A percentile compares a stretch with the other conserved stretches of the same genome.
These are phyloP conservation scores for Linum trigynum DNA, from an alignment of 345 rosid species.

Conservation along the genomic window DNA sequence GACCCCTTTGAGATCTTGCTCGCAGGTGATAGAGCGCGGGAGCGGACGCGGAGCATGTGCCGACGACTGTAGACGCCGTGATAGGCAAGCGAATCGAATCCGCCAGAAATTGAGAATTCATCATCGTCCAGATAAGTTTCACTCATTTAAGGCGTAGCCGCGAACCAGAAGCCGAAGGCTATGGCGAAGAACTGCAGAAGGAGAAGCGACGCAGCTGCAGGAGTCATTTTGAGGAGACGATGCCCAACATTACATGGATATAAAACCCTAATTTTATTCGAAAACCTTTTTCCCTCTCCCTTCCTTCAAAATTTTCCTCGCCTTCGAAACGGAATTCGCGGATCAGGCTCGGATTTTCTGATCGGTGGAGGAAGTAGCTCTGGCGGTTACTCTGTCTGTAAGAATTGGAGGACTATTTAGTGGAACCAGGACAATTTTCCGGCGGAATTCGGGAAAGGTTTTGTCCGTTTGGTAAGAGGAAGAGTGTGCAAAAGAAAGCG, in stretches of 20 bases:
- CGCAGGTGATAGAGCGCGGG: slow-evolving; percentile 45
- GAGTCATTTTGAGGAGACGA: slow-evolving; percentile 19
- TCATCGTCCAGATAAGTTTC: slow-evolving; percentile 15
- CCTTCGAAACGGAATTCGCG: not conserved
- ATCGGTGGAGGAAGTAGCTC: not conserved
- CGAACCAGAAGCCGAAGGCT: slow-evolving; percentile 1
- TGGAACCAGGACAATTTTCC: not conserved
- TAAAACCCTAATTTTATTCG: not conserved
- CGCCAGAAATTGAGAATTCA: slow-evolving; percentile 26
- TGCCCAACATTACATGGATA: slow-evolving; percentile 15
- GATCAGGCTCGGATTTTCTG: not conserved
- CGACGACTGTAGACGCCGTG: slow-evolving; percentile 48
- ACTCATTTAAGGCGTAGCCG: slow-evolving; percentile 8
- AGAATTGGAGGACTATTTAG: not conserved
- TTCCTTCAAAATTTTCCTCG: not conserved
- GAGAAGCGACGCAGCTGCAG: not conserved
- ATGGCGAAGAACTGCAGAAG: slow-evolving; percentile 1
- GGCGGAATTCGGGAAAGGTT: not conserved
- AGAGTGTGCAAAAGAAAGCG: not conserved
- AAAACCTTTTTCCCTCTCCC: not conserved
- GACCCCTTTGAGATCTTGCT: slow-evolving; percentile 38
- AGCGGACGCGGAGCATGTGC: slow-evolving; percentile 42
- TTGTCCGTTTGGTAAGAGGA: not conserved
- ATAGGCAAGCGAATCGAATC: slow-evolving; percentile 18
- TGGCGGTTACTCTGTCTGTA: too few relatives aligned